Conservation (phyloP, 2,329 filamentous ascomycete species). For the Monosporascus sp. region DNA sequence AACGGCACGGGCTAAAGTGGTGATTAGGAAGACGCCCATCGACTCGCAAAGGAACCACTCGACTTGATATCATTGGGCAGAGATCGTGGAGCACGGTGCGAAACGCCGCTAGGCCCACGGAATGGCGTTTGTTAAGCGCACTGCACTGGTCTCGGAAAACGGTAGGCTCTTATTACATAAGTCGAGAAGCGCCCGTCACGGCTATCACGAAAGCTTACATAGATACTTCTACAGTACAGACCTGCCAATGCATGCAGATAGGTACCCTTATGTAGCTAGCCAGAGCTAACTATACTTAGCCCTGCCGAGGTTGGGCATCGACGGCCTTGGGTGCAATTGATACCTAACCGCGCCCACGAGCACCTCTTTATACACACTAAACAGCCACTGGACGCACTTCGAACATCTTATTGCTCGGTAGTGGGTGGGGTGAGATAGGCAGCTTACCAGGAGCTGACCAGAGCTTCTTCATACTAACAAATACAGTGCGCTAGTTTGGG, state of each 20-base stretch:
- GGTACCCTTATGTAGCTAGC: neutral
- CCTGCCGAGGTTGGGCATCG: slow-evolving; percentile 25
- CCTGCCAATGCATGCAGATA: neutral
- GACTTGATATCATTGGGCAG: neutral
- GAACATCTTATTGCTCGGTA: slow-evolving; percentile 21
- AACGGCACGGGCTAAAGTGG: neutral
- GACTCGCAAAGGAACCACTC: neutral
- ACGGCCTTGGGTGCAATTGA: slow-evolving; percentile 22
- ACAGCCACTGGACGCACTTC: slow-evolving; percentile 14
- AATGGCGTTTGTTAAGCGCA: slow-evolving; percentile 9
- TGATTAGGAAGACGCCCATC: neutral
- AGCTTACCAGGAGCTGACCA: slow-evolving; percentile 19
- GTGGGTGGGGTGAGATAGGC: slow-evolving; percentile 18
- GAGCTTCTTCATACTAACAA: slow-evolving; percentile 15
- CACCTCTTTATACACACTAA: slow-evolving; percentile 11
- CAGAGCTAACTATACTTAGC: slow-evolving; percentile 6
- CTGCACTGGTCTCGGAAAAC: slow-evolving; percentile 7
- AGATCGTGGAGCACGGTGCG: neutral
- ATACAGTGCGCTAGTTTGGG: neutral
- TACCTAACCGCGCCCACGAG: slow-evolving; percentile 24
- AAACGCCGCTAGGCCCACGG: slow-evolving; percentile 13
- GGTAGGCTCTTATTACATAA: slow-evolving; percentile 7
- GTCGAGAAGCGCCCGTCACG: slow-evolving; percentile 13
- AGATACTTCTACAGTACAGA: neutral
- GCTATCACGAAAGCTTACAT: slow-evolving; percentile 10